Evolutionary conservation across 306 rosid species (phyloP), one percentile per base, ranked within the genome.

Genomic region (Albizia julibrissin): DNA sequence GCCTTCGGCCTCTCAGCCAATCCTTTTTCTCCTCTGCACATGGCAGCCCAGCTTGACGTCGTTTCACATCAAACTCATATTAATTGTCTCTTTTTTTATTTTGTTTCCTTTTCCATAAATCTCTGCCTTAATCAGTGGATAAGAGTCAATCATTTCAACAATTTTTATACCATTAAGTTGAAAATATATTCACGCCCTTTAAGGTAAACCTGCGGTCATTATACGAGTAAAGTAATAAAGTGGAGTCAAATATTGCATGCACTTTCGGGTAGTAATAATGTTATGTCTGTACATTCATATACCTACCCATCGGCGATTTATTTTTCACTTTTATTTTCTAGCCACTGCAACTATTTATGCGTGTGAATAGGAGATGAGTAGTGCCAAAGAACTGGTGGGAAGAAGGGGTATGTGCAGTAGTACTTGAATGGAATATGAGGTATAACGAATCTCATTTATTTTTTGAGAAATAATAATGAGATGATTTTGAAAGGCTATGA

Each of bases 11-110:
- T 84, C 82, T 84, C 82, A 75, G 10, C 84, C 87, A 85, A 78
- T 84, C 16, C 80, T 72, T 74, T 68, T 24, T 72, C 64, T 75
- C 77, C 46, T n/a, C 5, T 37, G 86, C 96, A 87, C 93, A 93
- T 86, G 93, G 12, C 10, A 42, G 46, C 46, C 13, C 88, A 34
- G 49, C 6, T 1, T 47, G 14, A 14, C 52, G 61, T 18, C 26
- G 1, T 84, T 85, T 89, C 91, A 83, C 91, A 80, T 90, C 92
- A 85, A 33, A 16, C 44, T 10, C 72, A 14, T 0, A 37, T 61
- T 22, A 24, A 37, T 61, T 22, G 24, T 39, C 15, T 34, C 26
- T 9, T 3, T 2, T n/a, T 12, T 62, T 10, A 16, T 1, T 26
- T 22, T 27, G 21, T 13, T 14, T 62, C 10, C 3, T 29, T 37